These are phyloP conservation scores for Cyberlindnera nakhonratchasimensis DNA, from an alignment of 805 yeast species.

Conservation along the genomic window DNA sequence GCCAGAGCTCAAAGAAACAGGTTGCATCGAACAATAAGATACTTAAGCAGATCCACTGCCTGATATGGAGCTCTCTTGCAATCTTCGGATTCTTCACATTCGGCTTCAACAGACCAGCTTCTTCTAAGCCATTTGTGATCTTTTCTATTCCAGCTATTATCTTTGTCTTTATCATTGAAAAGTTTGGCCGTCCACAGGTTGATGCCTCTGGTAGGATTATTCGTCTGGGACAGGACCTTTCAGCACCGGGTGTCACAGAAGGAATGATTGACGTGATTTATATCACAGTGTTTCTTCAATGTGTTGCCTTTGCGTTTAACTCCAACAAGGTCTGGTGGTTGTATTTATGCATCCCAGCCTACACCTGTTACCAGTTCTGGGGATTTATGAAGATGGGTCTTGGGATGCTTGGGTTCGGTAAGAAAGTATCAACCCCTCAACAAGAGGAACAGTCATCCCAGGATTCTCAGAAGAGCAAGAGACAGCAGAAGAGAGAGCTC, in stretches of 20 bases:
- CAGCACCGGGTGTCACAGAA: constrained; percentile 47
- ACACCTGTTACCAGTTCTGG: constrained; percentile 42
- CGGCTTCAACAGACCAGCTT: constrained; percentile 36
- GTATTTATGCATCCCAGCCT: constrained; percentile 42
- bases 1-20: constrained; percentile 52
- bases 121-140: constrained; percentile 27
- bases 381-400: constrained; percentile 31
- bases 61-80: constrained; percentile 28
- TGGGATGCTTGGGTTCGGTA: constrained; percentile 25
- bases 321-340: constrained; percentile 45
- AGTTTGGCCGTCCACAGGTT: constrained; percentile 46
- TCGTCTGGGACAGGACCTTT: constrained; percentile 46
- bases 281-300: constrained; percentile 46
- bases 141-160: constrained; percentile 33
- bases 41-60: constrained; percentile 37
- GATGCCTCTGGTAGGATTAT: constrained; percentile 36
- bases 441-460: too few species aligned
- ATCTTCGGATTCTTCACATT: constrained; percentile 30
- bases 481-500: constrained; percentile 39
- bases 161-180: constrained; percentile 43
- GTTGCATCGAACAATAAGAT: constrained; percentile 40
- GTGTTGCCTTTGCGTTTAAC: constrained; percentile 42
- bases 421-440: constrained; percentile 1
- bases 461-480: constrained; percentile 37
- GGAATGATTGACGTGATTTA: constrained; percentile 54